Base-by-base conservation (phyloP, 2,329 filamentous ascomycete genomes). In the Aspergillus thermomutatus region DNA sequence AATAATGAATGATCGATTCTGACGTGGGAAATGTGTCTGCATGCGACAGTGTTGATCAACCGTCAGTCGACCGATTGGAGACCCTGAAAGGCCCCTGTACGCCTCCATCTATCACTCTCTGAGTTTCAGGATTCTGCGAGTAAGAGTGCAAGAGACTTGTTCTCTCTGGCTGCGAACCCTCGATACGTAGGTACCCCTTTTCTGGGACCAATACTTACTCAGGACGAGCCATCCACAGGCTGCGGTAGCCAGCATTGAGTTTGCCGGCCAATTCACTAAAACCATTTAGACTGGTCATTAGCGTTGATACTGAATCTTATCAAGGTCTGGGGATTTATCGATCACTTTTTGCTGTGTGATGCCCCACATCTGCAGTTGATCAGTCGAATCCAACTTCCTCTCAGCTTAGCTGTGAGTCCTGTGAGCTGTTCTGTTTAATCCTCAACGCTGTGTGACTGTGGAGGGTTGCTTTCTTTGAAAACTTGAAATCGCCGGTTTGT, bases 291-390 rank as follows among this genome's bases (percentile, higher is more conserved):
- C 31, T 23, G 41, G 41, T 14, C 21, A 23, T 11, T 45, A 23
- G 21, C 40, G 40, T 43, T 23, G 40, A 43, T 52, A 31, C 31
- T 52, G 50, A 53, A 60, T 50, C 53, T 54, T 58, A 55, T 55
- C 53, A 55, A 53, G 54, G 26, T 53, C 54, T 45, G 54, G 50
- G 54, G 54, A 43, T 51, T 45, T 55, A 40, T 14, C 43, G 19
- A 46, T 46, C 43, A 52, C 54, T 25, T 56, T 56, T 54, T 52
- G 26, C 43, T 40, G 21, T 3, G 3, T 3, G 23, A 46, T 17
- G 55, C 53, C 53, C 58, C 58, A 52, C 58, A 27, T 21, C 43
- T 31, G 41, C 25, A 31, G 58, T 56, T 58, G 58, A 58, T 58
- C 56, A 49, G 53, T 58, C 49, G 28, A 56, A 49, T 53, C 46